phyloP scores from a whole-genome alignment of 2,329 filamentous ascomycete species.

The Whalleya microplaca region DNA sequence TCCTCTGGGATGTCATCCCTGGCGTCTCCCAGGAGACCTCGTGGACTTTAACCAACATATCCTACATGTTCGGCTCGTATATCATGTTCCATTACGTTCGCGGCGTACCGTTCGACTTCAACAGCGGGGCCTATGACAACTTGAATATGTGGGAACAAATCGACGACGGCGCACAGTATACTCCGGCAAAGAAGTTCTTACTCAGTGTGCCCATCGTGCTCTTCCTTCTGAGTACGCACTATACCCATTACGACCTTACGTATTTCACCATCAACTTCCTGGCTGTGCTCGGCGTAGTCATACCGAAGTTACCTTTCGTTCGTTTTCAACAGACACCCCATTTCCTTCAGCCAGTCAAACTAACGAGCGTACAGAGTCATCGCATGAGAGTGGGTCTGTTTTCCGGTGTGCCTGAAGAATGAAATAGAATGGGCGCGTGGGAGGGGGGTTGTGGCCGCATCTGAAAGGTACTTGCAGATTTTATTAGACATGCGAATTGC shows the following conservation, averaged over 20 bases:
- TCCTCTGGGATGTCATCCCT: slow-evolving; percentile 95
- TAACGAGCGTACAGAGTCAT: slow-evolving; percentile 63
- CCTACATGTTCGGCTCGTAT: slow-evolving; percentile 98
- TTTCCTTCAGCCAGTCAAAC: slow-evolving; percentile 25
- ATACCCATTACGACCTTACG: slow-evolving; percentile 95
- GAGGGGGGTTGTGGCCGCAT: slow-evolving; percentile 20
- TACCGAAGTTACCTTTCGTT: slow-evolving; percentile 95
- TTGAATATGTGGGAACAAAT: slow-evolving; percentile 99
- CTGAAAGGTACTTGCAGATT: slow-evolving; percentile 16
- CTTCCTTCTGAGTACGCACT: slow-evolving; percentile 96
- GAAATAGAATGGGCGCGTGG: slow-evolving; percentile 15
- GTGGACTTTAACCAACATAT: slow-evolving; percentile 98
- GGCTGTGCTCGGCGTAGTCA: slow-evolving; percentile 88
- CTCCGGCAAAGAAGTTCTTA: slow-evolving; percentile 97
- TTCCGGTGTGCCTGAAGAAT: slow-evolving; percentile 68
- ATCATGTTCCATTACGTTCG: slow-evolving; percentile 99
- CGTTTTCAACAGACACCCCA: slow-evolving; percentile 44
- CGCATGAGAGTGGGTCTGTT: slow-evolving; percentile 78
- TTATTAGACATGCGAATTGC: slow-evolving; percentile 12
- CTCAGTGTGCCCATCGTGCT: slow-evolving; percentile 91
- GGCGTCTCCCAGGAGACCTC: slow-evolving; percentile 97
- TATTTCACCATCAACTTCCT: slow-evolving; percentile 98
- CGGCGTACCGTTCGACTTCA: slow-evolving; percentile 98
- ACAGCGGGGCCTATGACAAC: slow-evolving; percentile 97
- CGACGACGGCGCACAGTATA: slow-evolving; percentile 98